A percentile compares a stretch with the other conserved stretches of the same genome.
Evolutionary conservation across 768 basidiomycete species (phyloP).

Genomic region (Boletus edulis): DNA sequence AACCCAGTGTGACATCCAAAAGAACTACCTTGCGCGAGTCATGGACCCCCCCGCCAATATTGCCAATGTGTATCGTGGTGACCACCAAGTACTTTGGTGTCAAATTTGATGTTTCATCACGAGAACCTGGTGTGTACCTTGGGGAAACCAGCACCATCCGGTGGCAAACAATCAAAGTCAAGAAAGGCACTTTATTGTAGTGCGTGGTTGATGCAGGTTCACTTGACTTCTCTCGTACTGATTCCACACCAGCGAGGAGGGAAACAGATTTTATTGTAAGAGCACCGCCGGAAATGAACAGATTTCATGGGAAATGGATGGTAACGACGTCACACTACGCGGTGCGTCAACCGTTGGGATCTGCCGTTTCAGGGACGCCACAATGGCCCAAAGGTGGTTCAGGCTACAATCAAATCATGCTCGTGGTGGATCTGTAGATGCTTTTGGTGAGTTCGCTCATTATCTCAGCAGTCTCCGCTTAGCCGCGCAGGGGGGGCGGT

Average conservation of each 20-base stretch:
- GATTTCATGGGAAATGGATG: slow-evolving; percentile 1
- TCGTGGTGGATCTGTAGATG: not conserved
- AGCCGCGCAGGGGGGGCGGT: not conserved
- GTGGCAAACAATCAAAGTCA: not conserved
- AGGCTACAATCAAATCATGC: not conserved
- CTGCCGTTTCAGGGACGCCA: not conserved
- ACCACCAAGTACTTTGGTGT: slow-evolving; percentile 1
- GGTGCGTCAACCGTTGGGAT: not conserved
- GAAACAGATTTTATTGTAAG: not conserved
- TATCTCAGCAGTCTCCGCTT: not conserved
- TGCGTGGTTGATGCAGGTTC: not conserved
- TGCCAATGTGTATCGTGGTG: not conserved
- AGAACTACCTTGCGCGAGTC: not conserved
- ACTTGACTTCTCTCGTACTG: not conserved
- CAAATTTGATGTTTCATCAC: not conserved
- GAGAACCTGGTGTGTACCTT: not conserved
- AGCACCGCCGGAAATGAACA: not conserved
- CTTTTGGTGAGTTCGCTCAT: not conserved
- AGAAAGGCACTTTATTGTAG: not conserved
- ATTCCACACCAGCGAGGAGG: not conserved
- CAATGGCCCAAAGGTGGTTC: slow-evolving; percentile 5
- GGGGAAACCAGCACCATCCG: not conserved
- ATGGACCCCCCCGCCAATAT: not conserved
- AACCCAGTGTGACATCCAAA: too few species aligned
- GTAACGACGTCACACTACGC: not conserved